Percentiles rank a stretch among this genome's conserved stretches.
Evolutionary conservation across 768 basidiomycete species (phyloP).

Genomic region (Calocybe indica): DNA sequence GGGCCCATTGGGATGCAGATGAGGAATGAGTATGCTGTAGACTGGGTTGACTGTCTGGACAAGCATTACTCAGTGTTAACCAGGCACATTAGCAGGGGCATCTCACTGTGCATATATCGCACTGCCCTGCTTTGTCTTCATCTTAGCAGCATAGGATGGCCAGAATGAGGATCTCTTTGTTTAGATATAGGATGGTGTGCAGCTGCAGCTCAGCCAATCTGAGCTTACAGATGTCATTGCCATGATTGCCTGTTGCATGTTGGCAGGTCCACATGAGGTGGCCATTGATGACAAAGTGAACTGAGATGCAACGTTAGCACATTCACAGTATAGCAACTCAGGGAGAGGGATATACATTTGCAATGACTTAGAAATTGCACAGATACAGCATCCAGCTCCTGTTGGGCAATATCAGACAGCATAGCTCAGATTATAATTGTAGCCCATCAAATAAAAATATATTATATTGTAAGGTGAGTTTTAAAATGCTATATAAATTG

Average conservation of each 20-base stretch:
- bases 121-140: conserved; percentile 18
- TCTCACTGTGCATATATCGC: conserved; percentile 18
- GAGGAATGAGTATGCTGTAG: conserved; percentile 22
- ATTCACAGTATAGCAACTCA: neutral
- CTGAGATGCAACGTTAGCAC: conserved; percentile 6
- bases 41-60: conserved; percentile 20
- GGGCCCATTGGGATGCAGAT: conserved; percentile 16
- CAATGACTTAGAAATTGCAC: conserved; percentile 19
- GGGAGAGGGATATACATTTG: conserved; percentile 14
- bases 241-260: conserved; percentile 23
- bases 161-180: conserved; percentile 10
- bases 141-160: conserved; percentile 20
- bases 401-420: conserved; percentile 17
- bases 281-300: conserved; percentile 15
- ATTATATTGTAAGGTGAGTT: too few relatives aligned
- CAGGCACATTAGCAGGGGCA: too few relatives aligned
- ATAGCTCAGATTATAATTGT: conserved; percentile 8
- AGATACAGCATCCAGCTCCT: conserved; percentile 16
- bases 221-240: conserved; percentile 22
- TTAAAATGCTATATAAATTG: too few relatives aligned
- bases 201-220: conserved; percentile 21
- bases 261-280: conserved; percentile 22
- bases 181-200: conserved; percentile 16
- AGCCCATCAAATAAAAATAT: too few relatives aligned
- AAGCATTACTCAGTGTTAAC: too few relatives aligned